phyloP scores from a whole-genome alignment of 495 filamentous ascomycete genomes.

The Hypoxylon cercidicola region DNA sequence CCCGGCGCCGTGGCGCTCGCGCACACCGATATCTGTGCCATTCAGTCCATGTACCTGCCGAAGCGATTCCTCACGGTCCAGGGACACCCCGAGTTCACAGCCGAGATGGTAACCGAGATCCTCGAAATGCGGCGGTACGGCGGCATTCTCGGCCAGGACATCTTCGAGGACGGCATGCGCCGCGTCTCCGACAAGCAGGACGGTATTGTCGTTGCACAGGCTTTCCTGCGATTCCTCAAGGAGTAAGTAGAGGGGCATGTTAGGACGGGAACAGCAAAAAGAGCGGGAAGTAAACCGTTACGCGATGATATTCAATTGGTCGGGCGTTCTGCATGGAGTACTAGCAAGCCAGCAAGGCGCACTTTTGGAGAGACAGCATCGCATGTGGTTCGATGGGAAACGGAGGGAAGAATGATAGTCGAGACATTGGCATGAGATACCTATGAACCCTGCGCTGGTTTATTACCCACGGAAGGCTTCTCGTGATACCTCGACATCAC shows the following conservation, averaged over 20 bases:
- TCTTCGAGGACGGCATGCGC: constrained; percentile 71
- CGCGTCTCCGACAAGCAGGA: constrained; percentile 76
- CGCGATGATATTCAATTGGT: not conserved
- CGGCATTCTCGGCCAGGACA: constrained; percentile 73
- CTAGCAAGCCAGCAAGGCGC: no score
- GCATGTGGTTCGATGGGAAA: no score
- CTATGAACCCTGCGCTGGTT: no score
- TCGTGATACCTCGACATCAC: not conserved
- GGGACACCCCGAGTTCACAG: constrained; percentile 90
- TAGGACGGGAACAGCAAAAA: no score
- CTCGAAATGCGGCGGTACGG: constrained; percentile 65
- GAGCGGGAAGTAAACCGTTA: no score
- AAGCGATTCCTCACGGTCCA: constrained; percentile 78
- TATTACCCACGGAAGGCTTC: not conserved
- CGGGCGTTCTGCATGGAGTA: not conserved
- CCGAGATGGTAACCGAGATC: constrained; percentile 77
- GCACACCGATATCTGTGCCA: constrained; percentile 70
- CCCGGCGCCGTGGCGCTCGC: constrained; percentile 70
- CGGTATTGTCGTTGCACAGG: constrained; percentile 72
- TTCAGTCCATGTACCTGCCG: constrained; percentile 84
- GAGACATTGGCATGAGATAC: no score
- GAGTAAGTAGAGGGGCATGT: constrained; percentile 51
- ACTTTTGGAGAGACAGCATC: no score
- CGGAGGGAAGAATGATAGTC: no score
- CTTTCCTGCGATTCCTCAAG: constrained; percentile 79